A percentile compares a stretch with the other conserved stretches of the same genome.
phyloP scores from a whole-genome alignment of 2,329 filamentous ascomycete genomes.

The Eutypa lata region DNA sequence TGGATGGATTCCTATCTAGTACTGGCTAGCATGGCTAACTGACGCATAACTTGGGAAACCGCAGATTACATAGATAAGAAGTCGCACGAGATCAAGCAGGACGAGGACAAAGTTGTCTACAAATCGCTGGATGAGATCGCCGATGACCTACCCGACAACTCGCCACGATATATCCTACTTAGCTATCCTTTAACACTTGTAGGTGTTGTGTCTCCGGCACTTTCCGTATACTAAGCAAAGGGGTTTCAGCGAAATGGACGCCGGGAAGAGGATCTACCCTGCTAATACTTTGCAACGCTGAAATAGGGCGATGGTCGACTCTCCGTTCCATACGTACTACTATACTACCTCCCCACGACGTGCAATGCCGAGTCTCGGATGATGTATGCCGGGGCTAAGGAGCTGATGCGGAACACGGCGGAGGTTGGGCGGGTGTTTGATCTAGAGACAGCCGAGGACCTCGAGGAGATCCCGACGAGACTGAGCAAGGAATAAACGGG shows the following conservation, averaged over 20 bases:
- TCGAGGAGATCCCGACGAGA: constrained; percentile 76
- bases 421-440: constrained; percentile 89
- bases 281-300: not conserved
- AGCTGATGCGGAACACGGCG: constrained; percentile 88
- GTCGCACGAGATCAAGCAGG: constrained; percentile 83
- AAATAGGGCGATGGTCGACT: constrained; percentile 75
- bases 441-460: constrained; percentile 74
- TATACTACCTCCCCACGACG: constrained; percentile 92
- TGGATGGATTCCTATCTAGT: too few relatives aligned
- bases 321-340: constrained; percentile 87
- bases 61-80: constrained; percentile 87
- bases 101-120: constrained; percentile 75
- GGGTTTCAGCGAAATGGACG: too few relatives aligned
- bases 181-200: constrained; percentile 90
- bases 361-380: constrained; percentile 85
- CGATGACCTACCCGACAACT: constrained; percentile 89
- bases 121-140: constrained; percentile 74
- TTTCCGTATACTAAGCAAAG: not conserved
- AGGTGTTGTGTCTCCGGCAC: constrained; percentile 30
- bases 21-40: constrained; percentile 5
- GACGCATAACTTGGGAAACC: not conserved
- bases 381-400: constrained; percentile 94
- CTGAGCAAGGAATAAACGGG: constrained; percentile 34
- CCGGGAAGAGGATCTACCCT: too few relatives aligned
- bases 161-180: constrained; percentile 83